Evolutionary conservation across 305 asterid species (phyloP).

Genomic region (Caryopteris hybrid): DNA sequence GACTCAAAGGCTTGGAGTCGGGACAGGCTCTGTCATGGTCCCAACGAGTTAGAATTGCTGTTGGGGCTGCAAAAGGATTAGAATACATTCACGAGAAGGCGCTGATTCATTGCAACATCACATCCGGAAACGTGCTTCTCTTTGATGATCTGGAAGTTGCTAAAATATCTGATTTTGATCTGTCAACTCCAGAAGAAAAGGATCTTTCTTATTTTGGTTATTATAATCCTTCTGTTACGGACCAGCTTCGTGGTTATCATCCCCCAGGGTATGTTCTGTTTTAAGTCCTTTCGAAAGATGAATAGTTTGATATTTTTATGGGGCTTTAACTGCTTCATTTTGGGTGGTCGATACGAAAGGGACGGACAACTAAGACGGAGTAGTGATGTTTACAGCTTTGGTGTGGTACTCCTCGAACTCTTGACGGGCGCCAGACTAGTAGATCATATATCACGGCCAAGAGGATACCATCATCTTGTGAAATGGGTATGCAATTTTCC

Average conservation of each 20-base stretch:
- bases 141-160: background rate
- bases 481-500: conserved; percentile 31
- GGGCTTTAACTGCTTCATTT: background rate
- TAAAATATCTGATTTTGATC: conserved; percentile 18
- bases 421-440: conserved; percentile 29
- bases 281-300: background rate
- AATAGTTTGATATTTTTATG: conserved; percentile 16
- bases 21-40: conserved; percentile 45
- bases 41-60: conserved; percentile 16
- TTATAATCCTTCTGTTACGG: conserved; percentile 9
- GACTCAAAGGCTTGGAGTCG: conserved; percentile 26
- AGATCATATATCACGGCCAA: conserved; percentile 43
- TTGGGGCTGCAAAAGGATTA: conserved; percentile 18
- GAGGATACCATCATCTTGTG: conserved; percentile 41
- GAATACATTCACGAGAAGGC: background rate
- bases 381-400: conserved; percentile 20
- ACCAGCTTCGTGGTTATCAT: background rate
- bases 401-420: conserved; percentile 17
- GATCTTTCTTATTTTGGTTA: background rate
- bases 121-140: too few species aligned
- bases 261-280: conserved; percentile 20
- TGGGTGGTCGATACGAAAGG: background rate
- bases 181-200: background rate
- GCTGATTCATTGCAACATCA: too few species aligned
- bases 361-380: conserved; percentile 11